Evolutionary conservation across 495 filamentous ascomycete genomes (phyloP), one percentile per base, ranked within the genome.

Genomic region (Hyaloscypha variabilis): DNA sequence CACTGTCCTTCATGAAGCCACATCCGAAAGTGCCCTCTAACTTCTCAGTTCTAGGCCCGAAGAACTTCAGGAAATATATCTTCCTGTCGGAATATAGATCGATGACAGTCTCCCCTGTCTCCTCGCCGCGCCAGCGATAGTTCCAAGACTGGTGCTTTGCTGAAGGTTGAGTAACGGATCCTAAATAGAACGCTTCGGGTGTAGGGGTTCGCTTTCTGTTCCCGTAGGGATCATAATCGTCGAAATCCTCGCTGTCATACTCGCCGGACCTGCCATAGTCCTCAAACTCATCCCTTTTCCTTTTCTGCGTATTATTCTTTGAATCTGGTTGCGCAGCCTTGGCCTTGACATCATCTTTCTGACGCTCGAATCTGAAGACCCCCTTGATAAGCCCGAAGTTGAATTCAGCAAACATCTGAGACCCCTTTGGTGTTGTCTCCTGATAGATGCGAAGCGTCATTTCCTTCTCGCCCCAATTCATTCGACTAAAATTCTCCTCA

Each of bases 361-460:
- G 52, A 24, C 25, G n/a, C 21, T 61, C 64, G 19, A 66, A 66
- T 13, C 57, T 34, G 11, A 61, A 30, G 8, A 66, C 46, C 14
- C 64, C 57, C 13, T 19, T 39, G 24, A 56, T 52, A 3, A 61
- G 19, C 3, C 19, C 21, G 17, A 66, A 42, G 52, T 66, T 31
- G 23, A 66, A 66, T 26, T 66, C 29, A 2, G 64, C 64, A 30
- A 60, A 66, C 64, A 66, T 66, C 46, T 60, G 64, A 19, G 46
- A 10, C 6, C 42, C 50, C 8, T 52, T 34, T 1, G 21, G 8
- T 17, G 55, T 53, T 24, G 11, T 11, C 21, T 65, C 42, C 19
- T 25, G n/a, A 46, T 26, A 65, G 17, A 65, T 59, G 2, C 23
- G 21, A 14, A 65, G n/a, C 1, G 25, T 59, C n/a, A 54, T 11